Conservation (phyloP, 2,329 filamentous ascomycete species). For the Talaromyces sp. region DNA sequence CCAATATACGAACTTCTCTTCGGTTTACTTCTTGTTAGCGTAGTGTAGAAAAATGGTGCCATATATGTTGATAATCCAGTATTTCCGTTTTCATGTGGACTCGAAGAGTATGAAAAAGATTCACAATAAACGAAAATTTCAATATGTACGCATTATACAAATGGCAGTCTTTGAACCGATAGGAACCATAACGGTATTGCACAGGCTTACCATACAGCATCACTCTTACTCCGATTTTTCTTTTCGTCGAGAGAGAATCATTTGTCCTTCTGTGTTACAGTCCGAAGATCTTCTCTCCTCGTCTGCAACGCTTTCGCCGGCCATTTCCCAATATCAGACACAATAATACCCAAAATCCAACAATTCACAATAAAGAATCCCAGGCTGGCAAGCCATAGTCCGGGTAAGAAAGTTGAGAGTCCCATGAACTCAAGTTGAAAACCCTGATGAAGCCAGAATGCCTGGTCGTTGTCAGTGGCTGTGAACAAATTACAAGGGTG, state of each 20-base stretch:
- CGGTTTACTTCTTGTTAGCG: neutral
- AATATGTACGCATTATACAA: neutral
- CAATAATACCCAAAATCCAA: slow-evolving; percentile 79
- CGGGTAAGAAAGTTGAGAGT: slow-evolving; percentile 76
- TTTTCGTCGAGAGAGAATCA: neutral
- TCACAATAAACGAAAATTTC: neutral
- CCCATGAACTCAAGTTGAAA: slow-evolving; percentile 78
- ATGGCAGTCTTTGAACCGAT: neutral
- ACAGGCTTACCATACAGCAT: neutral
- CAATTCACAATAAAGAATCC: slow-evolving; percentile 81
- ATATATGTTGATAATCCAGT: neutral
- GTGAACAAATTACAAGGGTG: neutral
- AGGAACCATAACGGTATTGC: neutral
- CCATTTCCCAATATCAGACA: slow-evolving; percentile 56
- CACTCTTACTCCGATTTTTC: neutral
- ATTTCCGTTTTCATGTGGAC: neutral
- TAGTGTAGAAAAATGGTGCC: neutral
- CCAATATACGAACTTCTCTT: neutral
- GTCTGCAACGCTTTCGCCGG: neutral
- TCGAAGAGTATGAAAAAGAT: neutral
- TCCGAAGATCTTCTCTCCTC: neutral
- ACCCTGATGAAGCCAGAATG: slow-evolving; percentile 70
- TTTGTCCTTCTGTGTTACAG: neutral
- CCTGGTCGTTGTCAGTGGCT: slow-evolving; percentile 32
- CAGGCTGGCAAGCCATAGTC: slow-evolving; percentile 72